Evolutionary conservation across 108 stramenopile species (phyloP).

Genomic region (Pseudonitzschia multiseries): DNA sequence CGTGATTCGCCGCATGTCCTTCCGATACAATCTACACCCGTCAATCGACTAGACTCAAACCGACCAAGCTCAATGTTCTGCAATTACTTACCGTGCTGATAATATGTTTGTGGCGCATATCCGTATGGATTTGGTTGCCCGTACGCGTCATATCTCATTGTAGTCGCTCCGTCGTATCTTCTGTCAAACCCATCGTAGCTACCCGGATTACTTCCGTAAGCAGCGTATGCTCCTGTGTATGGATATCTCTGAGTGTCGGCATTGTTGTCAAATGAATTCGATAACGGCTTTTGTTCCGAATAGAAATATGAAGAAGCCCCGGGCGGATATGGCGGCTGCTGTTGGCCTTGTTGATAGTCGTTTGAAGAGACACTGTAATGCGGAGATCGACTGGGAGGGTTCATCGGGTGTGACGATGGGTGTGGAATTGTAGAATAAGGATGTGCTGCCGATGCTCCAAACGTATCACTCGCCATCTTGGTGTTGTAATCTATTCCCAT

Average conservation of each 20-base stretch:
- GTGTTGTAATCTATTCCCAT: constrained; percentile 12
- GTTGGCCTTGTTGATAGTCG: background rate
- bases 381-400: background rate
- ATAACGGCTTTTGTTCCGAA: background rate
- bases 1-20: too few species aligned
- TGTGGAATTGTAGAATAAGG: background rate
- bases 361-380: background rate
- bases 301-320: background rate
- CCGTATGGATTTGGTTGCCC: constrained; percentile 11
- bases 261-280: background rate
- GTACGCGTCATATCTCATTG: constrained; percentile 5
- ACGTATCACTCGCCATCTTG: constrained; percentile 12
- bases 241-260: background rate
- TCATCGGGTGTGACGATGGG: background rate
- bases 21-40: background rate
- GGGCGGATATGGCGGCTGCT: background rate
- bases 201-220: background rate
- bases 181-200: background rate
- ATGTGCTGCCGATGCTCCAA: background rate
- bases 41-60: too few species aligned
- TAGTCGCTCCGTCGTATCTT: constrained; percentile 1
- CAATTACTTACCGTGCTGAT: background rate
- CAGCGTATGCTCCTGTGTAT: background rate
- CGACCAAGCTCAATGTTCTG: background rate
- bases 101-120: constrained; percentile 1